Base-by-base conservation (phyloP, 345 rosid species). In the Brassica incana region DNA sequence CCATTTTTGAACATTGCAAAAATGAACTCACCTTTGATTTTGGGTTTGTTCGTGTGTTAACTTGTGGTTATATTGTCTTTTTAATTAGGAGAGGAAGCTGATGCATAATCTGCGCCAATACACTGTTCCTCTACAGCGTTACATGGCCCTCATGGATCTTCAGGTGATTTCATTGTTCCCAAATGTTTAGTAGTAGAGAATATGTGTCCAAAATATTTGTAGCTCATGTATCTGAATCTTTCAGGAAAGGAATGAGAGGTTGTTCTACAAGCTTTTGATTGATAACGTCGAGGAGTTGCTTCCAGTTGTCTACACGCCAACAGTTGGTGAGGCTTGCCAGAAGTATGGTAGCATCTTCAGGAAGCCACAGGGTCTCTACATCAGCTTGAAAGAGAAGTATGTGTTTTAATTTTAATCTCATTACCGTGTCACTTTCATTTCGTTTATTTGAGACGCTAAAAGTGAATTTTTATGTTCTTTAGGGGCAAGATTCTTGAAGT, bases 241-340 rank as follows among this genome's bases (percentile, higher is more conserved):
- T n/a, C 93, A 93, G 99, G 98, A 95, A 87, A 90, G 94, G 81
- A 95, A 95, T 76, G 97, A 91, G 83, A 90, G 91, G 84, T 79
- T 93, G 58, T 95, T 95, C 81, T 95, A 93, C 82, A 95, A 93
- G 91, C 97, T 95, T 69, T 85, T 95, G 81, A 82, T 95, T 9
- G 99, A 93, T 78, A 89, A 95, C 64, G 99, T 95, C 12, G 96
- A 95, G 87, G 99, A 95, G 78, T 84, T 95, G 35, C 92, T 95
- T 20, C 99, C 98, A 1, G 88, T 95, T 71, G 99, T 95, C 72
- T 95, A 95, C 86, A 95, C 99, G 65, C 99, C 98, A 30, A 95
- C 98, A 4, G 99, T 95, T 68, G 99, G 97, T 7, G 99, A 95
- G 84, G 99, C 98, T 83, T 95, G 99, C 83, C 98, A 95, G 86